A percentile compares a stretch with the other conserved stretches of the same genome.
Conservation (phyloP, 306 rosid genomes). For the Vigna angularis region DNA sequence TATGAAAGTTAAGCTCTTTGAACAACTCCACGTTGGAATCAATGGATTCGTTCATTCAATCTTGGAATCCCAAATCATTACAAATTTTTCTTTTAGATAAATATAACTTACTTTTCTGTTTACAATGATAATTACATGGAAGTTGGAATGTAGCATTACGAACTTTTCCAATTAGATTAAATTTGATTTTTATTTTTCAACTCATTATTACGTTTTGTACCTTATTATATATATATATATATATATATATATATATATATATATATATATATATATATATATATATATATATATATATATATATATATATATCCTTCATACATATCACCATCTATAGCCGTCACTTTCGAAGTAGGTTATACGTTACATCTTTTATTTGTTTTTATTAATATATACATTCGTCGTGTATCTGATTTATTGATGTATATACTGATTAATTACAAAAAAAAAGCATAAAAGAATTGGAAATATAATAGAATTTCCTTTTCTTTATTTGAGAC, state of each 20-base stretch:
- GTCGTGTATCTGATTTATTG: constrained; percentile 3
- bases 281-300: no score
- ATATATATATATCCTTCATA: background rate
- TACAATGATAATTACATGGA: background rate
- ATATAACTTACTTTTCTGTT: background rate
- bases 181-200: background rate
- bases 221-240: background rate
- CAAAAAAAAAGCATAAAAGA: background rate
- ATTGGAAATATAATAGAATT: background rate
- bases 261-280: background rate
- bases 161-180: background rate
- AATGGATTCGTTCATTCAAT: constrained; percentile 5
- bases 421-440: background rate
- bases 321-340: background rate
- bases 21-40: constrained; percentile 16
- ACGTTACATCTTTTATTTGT: background rate
- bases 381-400: background rate
- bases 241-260: no score
- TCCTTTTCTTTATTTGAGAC: no score
- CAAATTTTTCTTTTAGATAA: background rate
- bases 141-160: background rate
- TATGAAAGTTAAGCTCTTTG: constrained; percentile 2
- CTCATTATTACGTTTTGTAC: background rate
- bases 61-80: constrained; percentile 29
- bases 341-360: constrained; percentile 14